These are phyloP conservation scores for Polytolypa hystricis DNA, from an alignment of 2,329 filamentous ascomycete genomes.

Conservation along the genomic window DNA sequence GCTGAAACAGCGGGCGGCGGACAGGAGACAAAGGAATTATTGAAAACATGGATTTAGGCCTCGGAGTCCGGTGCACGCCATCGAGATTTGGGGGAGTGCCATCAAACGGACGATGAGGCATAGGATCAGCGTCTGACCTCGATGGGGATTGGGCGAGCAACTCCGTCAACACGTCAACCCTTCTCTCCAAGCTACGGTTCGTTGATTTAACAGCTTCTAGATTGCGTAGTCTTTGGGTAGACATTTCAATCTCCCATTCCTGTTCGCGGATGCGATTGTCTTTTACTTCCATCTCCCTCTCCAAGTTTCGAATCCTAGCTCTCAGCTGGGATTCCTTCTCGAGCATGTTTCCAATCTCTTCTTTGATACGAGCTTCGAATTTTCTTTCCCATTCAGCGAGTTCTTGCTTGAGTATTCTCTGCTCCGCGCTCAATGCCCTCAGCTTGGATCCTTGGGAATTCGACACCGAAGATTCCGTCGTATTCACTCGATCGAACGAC, in stretches of 20 bases:
- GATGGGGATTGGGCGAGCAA: conserved; percentile 26
- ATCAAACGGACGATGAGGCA: neutral
- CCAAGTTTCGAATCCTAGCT: conserved; percentile 21
- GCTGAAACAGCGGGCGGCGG: conserved; percentile 11
- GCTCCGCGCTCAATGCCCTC: conserved; percentile 23
- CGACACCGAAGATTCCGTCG: conserved; percentile 29
- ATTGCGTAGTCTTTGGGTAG: conserved; percentile 22
- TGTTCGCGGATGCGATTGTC: conserved; percentile 21
- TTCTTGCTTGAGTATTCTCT: conserved; percentile 22
- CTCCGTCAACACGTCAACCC: conserved; percentile 27
- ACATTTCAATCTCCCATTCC: conserved; percentile 22
- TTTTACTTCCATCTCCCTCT: conserved; percentile 22
- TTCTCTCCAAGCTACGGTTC: conserved; percentile 22
- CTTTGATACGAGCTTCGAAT: conserved; percentile 24
- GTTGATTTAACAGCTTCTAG: conserved; percentile 22
- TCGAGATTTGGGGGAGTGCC: conserved; percentile 10
- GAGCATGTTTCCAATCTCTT: conserved; percentile 20
- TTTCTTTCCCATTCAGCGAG: conserved; percentile 20
- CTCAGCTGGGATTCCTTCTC: conserved; percentile 20
- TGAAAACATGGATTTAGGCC: conserved; percentile 22
- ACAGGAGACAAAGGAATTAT: conserved; percentile 18
- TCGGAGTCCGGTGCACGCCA: conserved; percentile 11
- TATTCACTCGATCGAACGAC: conserved; percentile 28
- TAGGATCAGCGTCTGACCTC: conserved; percentile 4
- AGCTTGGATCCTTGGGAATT: conserved; percentile 27